These are phyloP conservation scores for Podospora appendiculata DNA, from an alignment of 495 filamentous ascomycete genomes.

Conservation along the genomic window DNA sequence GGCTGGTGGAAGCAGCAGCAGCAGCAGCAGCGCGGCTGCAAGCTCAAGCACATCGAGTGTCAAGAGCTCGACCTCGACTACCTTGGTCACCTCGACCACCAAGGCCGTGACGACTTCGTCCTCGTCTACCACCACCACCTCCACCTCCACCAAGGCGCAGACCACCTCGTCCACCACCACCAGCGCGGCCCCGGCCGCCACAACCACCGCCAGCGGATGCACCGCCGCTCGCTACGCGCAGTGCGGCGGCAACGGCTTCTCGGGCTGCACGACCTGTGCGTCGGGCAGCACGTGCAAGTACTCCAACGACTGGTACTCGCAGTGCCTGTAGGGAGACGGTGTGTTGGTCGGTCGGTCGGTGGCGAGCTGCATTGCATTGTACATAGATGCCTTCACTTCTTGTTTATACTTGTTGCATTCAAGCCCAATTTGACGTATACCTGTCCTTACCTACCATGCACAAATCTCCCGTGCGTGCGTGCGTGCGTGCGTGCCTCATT, in stretches of 20 bases:
- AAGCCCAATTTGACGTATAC: too few relatives aligned
- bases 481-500: too few relatives aligned
- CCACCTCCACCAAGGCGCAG: conserved; percentile 5
- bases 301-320: conserved; percentile 34
- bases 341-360: background rate
- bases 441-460: too few relatives aligned
- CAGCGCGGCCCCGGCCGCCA: conserved; percentile 10
- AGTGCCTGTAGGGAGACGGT: conserved; percentile 20
- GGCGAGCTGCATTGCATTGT: background rate
- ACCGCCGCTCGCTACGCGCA: conserved; percentile 28
- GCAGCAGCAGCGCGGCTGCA: background rate
- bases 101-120: conserved; percentile 3
- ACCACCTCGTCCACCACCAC: conserved; percentile 7
- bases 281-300: conserved; percentile 29
- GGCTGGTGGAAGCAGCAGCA: background rate
- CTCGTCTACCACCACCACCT: conserved; percentile 6
- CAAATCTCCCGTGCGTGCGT: too few relatives aligned
- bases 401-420: background rate
- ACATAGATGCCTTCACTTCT: background rate
- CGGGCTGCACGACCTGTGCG: conserved; percentile 32
- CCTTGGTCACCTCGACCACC: conserved; percentile 10
- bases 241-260: conserved; percentile 37
- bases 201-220: conserved; percentile 11
- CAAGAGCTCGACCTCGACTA: conserved; percentile 7
- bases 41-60: conserved; percentile 1